These are phyloP conservation scores for Fusarium sp. DNA, from an alignment of 2,329 filamentous ascomycete species.

Conservation along the genomic window DNA sequence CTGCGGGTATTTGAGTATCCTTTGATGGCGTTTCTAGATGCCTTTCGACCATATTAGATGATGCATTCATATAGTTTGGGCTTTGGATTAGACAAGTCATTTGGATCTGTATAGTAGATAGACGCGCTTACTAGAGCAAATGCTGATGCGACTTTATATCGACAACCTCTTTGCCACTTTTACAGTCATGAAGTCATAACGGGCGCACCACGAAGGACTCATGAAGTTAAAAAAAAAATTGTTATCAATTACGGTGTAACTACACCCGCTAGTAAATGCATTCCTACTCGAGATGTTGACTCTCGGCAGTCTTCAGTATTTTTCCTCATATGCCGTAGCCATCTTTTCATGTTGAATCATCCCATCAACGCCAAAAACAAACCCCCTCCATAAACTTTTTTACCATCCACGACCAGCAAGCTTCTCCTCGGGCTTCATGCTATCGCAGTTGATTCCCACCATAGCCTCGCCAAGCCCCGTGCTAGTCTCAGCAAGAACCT, in stretches of 20 bases:
- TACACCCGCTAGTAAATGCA: constrained; percentile 36
- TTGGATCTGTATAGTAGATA: neutral
- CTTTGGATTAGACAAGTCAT: neutral
- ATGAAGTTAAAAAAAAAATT: neutral
- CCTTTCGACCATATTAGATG: neutral
- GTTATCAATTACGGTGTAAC: constrained; percentile 34
- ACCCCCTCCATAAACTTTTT: neutral
- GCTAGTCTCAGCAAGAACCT: constrained; percentile 89
- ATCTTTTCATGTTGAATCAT: constrained; percentile 34
- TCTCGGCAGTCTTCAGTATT: neutral
- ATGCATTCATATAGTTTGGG: neutral
- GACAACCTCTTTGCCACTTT: neutral
- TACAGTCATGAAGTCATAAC: neutral
- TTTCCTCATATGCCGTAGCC: constrained; percentile 5
- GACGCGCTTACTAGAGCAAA: neutral
- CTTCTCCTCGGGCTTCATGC: constrained; percentile 84
- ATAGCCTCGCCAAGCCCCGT: constrained; percentile 96
- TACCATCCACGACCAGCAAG: constrained; percentile 90
- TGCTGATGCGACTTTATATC: neutral
- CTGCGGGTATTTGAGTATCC: neutral
- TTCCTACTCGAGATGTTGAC: constrained; percentile 20
- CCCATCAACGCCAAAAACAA: constrained; percentile 28
- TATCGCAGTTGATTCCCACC: constrained; percentile 91
- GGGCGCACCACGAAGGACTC: neutral
- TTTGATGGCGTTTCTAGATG: neutral